phyloP scores from a whole-genome alignment of 2,329 filamentous ascomycete genomes.

The Sporothrix variecibatus region DNA sequence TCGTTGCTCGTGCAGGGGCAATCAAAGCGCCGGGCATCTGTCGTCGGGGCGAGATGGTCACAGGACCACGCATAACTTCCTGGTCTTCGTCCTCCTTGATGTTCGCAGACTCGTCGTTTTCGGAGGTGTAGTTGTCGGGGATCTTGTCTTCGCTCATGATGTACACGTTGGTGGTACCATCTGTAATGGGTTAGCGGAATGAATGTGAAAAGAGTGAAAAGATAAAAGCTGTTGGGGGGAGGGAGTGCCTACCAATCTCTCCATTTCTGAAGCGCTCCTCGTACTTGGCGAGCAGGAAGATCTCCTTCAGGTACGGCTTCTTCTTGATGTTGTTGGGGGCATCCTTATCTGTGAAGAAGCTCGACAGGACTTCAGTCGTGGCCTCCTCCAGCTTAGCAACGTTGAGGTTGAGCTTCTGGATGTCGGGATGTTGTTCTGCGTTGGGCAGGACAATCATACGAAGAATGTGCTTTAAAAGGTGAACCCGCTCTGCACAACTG shows the following conservation, averaged over 20 bases:
- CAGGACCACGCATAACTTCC: slow-evolving; percentile 38
- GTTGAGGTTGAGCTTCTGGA: slow-evolving; percentile 56
- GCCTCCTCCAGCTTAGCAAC: slow-evolving; percentile 60
- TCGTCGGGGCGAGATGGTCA: slow-evolving; percentile 39
- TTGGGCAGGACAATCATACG: slow-evolving; percentile 56
- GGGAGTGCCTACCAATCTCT: slow-evolving; percentile 54
- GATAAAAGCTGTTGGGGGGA: neutral
- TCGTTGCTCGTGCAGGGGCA: slow-evolving; percentile 31
- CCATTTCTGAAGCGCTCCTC: slow-evolving; percentile 59
- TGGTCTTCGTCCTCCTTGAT: slow-evolving; percentile 48
- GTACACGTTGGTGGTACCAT: slow-evolving; percentile 50
- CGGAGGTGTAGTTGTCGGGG: slow-evolving; percentile 50
- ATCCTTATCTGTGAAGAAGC: slow-evolving; percentile 60
- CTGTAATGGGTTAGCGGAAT: slow-evolving; percentile 37
- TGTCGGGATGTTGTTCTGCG: slow-evolving; percentile 51
- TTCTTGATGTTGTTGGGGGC: slow-evolving; percentile 56
- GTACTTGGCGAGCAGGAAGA: slow-evolving; percentile 60
- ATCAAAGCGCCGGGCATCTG: slow-evolving; percentile 38
- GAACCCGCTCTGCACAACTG: slow-evolving; percentile 54
- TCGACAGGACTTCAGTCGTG: slow-evolving; percentile 58
- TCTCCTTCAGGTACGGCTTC: slow-evolving; percentile 57
- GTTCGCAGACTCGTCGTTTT: slow-evolving; percentile 45
- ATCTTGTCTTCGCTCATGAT: slow-evolving; percentile 57
- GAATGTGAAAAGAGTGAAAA: neutral
- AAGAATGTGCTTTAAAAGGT: slow-evolving; percentile 62